Base-by-base conservation (phyloP, 23 red algal genomes). In the Gracilaria caudata region DNA sequence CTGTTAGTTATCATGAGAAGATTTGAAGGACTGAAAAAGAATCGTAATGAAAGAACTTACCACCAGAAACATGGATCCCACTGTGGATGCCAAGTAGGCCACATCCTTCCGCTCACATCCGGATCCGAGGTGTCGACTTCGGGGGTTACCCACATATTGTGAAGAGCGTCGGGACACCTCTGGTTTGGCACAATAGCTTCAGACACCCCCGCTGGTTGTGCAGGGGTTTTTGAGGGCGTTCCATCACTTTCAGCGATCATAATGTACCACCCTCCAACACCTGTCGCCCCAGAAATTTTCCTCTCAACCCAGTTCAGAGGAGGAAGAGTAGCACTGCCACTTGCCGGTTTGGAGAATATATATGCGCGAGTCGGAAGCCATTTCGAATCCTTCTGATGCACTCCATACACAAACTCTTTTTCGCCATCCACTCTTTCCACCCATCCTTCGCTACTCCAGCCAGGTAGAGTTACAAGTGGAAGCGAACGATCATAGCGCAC, bases 31-130 rank as follows among this genome's bases (percentile, higher is more conserved):
- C 4, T n/a, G 21, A 19, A 13, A 72, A 59, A 11, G 28, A 40
- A 23, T 65, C 38, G 16, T 40, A 25, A 36, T 0, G 13, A 71
- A 58, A 30, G 37, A 46, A 89, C 85, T 63, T 89, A 89, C 68
- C 71, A 92, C 68, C 81, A 92, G 39, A 78, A 84, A 34, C 68
- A 78, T 17, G 89, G 89, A n/a, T 92, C 88, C 79, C 54, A 77
- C 43, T 74, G 57, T 36, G 78, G 89, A 75, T 92, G 89, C 78
- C 89, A 83, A 13, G 89, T 92, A 46, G 61, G 51, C 78, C 78
- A 92, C 38, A 74, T 51, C 41, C 41, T 73, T 41, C 79, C 89
- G 3, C 35, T 66, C 9, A 61, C 80, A 54, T 92, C 78, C 28
- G 7, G 29, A 68, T 92, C 89, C 14, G 65, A 30, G 21, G 45